phyloP scores from a whole-genome alignment of 306 rosid genomes.

The Vicia faba region DNA sequence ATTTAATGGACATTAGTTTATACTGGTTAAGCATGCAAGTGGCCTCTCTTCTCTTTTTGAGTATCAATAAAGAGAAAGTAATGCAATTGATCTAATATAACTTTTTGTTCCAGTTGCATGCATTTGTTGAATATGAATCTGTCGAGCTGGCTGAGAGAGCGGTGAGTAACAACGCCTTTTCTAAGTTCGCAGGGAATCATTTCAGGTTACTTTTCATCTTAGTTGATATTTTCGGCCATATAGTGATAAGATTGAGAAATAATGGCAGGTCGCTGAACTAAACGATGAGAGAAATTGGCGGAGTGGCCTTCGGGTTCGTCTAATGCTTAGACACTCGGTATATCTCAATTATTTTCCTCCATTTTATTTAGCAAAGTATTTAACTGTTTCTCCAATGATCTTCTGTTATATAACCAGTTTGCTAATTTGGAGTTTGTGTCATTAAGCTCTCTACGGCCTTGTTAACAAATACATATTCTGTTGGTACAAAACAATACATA shows the following conservation, averaged over 20 bases:
- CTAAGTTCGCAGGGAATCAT: constrained; percentile 27
- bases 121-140: constrained; percentile 94
- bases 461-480: constrained; percentile 4
- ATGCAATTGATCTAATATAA: constrained; percentile 41
- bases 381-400: not conserved
- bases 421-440: constrained; percentile 8
- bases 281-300: constrained; percentile 95
- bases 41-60: constrained; percentile 33
- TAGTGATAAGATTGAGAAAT: constrained; percentile 35
- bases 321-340: constrained; percentile 80
- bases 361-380: constrained; percentile 14
- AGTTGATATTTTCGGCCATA: constrained; percentile 23
- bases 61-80: constrained; percentile 32
- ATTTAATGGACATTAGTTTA: constrained; percentile 25
- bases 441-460: constrained; percentile 16
- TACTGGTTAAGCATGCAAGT: constrained; percentile 29
- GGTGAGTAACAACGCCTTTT: constrained; percentile 57
- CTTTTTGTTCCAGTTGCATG: constrained; percentile 80
- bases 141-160: constrained; percentile 96
- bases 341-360: constrained; percentile 8
- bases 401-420: not conserved
- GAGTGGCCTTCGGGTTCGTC: constrained; percentile 83
- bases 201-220: constrained; percentile 28
- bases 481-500: not conserved
- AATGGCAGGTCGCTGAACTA: constrained; percentile 78